Evolutionary conservation across 148 eudicot species (phyloP), one percentile per base, ranked within the genome.

Genomic region (Diospyros lotus): DNA sequence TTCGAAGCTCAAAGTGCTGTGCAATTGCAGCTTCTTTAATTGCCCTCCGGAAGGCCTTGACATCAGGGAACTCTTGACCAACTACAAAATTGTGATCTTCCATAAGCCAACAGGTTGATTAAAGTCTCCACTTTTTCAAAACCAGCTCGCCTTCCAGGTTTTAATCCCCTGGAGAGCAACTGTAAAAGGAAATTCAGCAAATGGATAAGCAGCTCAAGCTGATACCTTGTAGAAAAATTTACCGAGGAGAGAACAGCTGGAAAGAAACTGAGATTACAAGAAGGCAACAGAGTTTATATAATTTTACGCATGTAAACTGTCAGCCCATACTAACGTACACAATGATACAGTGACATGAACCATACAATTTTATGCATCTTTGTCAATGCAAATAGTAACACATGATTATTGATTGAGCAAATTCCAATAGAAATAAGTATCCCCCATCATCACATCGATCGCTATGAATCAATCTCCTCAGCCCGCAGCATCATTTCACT

Each of bases 1-100:
- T 79, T 39, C 89, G 89, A 62, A 87, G 86, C 64, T 89, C 93
- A 68, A 89, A 89, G 73, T 89, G 93, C 59, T 84, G 90, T 3
- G 89, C 90, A 66, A 89, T 87, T 73, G 93, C 93, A 79, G 85
- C 89, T 73, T 86, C 93, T 78, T 87, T 89, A 59, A 89, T 75
- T 56, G 93, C 87, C 45, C 45, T 85, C 48, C 90, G 83, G 78
- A 85, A 87, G 53, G 89, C 80, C 73, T 87, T 87, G 68, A 84
- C 93, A 79, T 89, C 90, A 46, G 90, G 83, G 74, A 89, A 87
- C 77, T 84, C 87, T 76, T 85, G 90, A 14, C 93, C 93, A 13
- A 85, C 83, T 51, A 75, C 73, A 59, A 89, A 80, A 28, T 44
- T 74, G 76, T 80, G 69, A 63, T 85, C 86, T 55, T 78, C 83